phyloP scores from a whole-genome alignment of 768 basidiomycete species.

The Cystofilobasidium macerans region DNA sequence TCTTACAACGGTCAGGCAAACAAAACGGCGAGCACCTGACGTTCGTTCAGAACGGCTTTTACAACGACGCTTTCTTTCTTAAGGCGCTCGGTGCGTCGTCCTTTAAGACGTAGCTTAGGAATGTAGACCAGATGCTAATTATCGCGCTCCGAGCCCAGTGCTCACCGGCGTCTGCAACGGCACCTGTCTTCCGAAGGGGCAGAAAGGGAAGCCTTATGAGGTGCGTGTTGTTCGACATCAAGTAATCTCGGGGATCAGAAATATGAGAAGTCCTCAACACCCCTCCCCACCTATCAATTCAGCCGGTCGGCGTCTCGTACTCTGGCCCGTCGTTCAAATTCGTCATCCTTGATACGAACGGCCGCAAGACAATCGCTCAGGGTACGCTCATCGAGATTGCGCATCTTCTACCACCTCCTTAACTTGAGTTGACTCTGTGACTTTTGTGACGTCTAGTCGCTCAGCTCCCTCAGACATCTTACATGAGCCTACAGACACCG shows the following conservation, averaged over 20 bases:
- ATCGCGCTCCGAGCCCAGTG: slow-evolving; percentile 46
- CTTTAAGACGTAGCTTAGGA: neutral
- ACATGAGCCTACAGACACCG: slow-evolving; percentile 78
- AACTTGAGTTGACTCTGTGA: neutral
- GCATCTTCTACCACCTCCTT: neutral
- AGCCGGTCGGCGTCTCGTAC: slow-evolving; percentile 91
- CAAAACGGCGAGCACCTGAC: slow-evolving; percentile 45
- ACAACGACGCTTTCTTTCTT: slow-evolving; percentile 96
- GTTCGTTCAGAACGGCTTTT: slow-evolving; percentile 94
- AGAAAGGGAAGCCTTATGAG: slow-evolving; percentile 53
- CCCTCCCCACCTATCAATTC: no score
- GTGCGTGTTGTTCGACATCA: slow-evolving; percentile 41
- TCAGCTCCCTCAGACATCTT: slow-evolving; percentile 85
- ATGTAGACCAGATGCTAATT: no score
- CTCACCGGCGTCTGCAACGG: slow-evolving; percentile 86
- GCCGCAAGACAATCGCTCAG: slow-evolving; percentile 79
- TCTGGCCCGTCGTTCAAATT: slow-evolving; percentile 95
- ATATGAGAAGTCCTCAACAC: neutral
- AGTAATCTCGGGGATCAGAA: no score
- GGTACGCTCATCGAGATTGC: slow-evolving; percentile 41
- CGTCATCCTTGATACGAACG: slow-evolving; percentile 83
- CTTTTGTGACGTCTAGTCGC: slow-evolving; percentile 48
- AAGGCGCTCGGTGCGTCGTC: slow-evolving; percentile 70
- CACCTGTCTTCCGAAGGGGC: slow-evolving; percentile 55
- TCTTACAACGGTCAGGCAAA: slow-evolving; percentile 70